These are phyloP conservation scores for Geranium incanum DNA, from an alignment of 441 rosid genomes.

Conservation along the genomic window DNA sequence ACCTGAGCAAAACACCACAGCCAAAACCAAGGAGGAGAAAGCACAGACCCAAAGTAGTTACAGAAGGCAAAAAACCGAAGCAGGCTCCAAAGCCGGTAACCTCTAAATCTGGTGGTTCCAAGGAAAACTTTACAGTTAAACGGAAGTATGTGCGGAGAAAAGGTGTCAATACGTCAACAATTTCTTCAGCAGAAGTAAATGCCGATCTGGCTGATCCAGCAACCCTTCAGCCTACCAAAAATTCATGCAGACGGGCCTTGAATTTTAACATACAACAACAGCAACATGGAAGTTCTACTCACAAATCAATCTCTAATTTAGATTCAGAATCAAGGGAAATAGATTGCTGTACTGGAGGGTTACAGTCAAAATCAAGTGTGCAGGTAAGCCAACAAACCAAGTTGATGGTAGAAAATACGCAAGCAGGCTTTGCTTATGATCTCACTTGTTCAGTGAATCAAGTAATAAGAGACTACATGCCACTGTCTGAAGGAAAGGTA, in stretches of 20 bases:
- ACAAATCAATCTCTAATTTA: slow-evolving; percentile 16
- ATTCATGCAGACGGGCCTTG: slow-evolving; percentile 43
- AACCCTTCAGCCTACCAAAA: slow-evolving; percentile 26
- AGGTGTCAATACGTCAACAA: slow-evolving; percentile 24
- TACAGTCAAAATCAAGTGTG: not conserved
- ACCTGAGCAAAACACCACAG: slow-evolving; percentile 22
- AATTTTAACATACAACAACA: slow-evolving; percentile 34
- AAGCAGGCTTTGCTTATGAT: slow-evolving; percentile 26
- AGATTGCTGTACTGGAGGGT: slow-evolving; percentile 13
- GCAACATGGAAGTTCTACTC: slow-evolving; percentile 20
- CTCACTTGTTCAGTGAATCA: slow-evolving; percentile 20
- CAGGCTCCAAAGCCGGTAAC: slow-evolving; percentile 6
- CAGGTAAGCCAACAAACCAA: slow-evolving; percentile 30
- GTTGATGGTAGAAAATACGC: slow-evolving; percentile 27
- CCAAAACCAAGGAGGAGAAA: slow-evolving; percentile 24
- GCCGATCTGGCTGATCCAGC: slow-evolving; percentile 27
- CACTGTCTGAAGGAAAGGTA: not conserved
- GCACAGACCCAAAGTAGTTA: slow-evolving; percentile 28
- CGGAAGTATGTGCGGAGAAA: slow-evolving; percentile 42
- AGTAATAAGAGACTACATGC: slow-evolving; percentile 22
- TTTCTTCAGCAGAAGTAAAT: slow-evolving; percentile 25
- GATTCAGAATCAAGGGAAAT: slow-evolving; percentile 26
- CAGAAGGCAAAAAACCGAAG: slow-evolving; percentile 19
- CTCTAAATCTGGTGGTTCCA: slow-evolving; percentile 21
- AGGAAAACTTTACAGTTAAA: slow-evolving; percentile 33